Evolutionary conservation across 768 basidiomycete genomes (phyloP).

Genomic region (Daedalea quercina): DNA sequence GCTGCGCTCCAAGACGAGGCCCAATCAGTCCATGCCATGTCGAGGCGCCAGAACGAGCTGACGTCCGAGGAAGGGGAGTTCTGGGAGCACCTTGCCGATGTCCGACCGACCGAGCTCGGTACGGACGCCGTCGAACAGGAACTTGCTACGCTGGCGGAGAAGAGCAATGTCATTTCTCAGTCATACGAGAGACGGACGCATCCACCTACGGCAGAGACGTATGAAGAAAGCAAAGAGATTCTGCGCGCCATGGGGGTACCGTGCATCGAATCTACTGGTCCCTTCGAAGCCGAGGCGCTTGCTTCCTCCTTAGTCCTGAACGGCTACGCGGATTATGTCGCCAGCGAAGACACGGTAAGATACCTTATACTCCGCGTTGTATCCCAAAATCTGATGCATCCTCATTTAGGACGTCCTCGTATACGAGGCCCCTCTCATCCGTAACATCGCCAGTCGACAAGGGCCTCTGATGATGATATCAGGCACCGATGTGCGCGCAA

Average conservation of each 20-base stretch:
- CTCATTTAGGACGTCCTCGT: slow-evolving; percentile 64
- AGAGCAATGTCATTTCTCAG: slow-evolving; percentile 50
- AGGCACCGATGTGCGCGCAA: slow-evolving; percentile 52
- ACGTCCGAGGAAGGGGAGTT: slow-evolving; percentile 53
- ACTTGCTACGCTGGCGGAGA: slow-evolving; percentile 31
- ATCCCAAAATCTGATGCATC: slow-evolving; percentile 1
- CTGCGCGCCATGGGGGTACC: slow-evolving; percentile 79
- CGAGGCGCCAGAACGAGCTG: slow-evolving; percentile 56
- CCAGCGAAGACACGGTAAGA: slow-evolving; percentile 81
- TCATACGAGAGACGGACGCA: slow-evolving; percentile 61
- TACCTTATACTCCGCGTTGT: neutral
- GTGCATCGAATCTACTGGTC: slow-evolving; percentile 58
- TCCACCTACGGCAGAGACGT: slow-evolving; percentile 58
- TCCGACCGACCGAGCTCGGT: neutral
- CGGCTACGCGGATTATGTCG: slow-evolving; percentile 82
- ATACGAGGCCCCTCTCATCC: slow-evolving; percentile 77
- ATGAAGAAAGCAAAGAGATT: slow-evolving; percentile 63
- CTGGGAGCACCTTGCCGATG: slow-evolving; percentile 40
- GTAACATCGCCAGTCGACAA: slow-evolving; percentile 59
- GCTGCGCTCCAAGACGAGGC: slow-evolving; percentile 22
- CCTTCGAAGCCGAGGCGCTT: slow-evolving; percentile 82
- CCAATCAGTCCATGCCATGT: slow-evolving; percentile 42
- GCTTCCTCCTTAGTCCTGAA: slow-evolving; percentile 70
- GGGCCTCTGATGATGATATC: slow-evolving; percentile 59
- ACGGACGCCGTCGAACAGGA: slow-evolving; percentile 16